Percentiles rank a stretch among this genome's conserved stretches.
phyloP scores from a whole-genome alignment of 2,329 filamentous ascomycete species.

The Apiospora marii region DNA sequence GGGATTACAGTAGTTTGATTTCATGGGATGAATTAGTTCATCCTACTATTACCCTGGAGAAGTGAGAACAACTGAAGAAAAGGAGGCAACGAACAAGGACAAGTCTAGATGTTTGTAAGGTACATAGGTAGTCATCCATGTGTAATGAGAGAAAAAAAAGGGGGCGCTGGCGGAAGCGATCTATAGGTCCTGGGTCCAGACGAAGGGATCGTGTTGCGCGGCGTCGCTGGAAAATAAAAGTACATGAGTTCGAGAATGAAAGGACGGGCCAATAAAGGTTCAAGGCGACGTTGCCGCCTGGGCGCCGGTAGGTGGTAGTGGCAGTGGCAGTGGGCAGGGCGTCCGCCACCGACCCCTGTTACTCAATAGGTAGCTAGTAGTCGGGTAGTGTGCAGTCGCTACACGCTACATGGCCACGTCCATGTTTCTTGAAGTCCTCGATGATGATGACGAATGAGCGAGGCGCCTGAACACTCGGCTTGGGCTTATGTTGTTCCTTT shows the following conservation, averaged over 20 bases:
- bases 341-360: background rate
- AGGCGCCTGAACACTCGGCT: background rate
- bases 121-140: background rate
- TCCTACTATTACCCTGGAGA: background rate
- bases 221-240: background rate
- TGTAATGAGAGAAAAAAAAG: background rate
- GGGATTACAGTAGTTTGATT: background rate
- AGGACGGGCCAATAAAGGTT: background rate
- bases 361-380: too few relatives aligned
- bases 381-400: too few relatives aligned
- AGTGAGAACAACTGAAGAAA: background rate
- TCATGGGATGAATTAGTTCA: background rate
- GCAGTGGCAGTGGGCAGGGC: background rate
- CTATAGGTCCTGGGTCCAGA: constrained; percentile 1
- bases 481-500: background rate
- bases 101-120: background rate
- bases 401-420: background rate
- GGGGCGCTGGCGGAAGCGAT: background rate
- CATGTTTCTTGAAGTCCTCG: background rate
- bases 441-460: background rate
- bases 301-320: background rate
- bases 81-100: background rate
- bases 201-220: constrained; percentile 9
- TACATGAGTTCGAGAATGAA: background rate
- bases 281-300: background rate